Percentiles rank a stretch among this genome's conserved stretches.
These are phyloP conservation scores for Pisolithus microcarpus DNA, from an alignment of 768 basidiomycete species.

Conservation along the genomic window DNA sequence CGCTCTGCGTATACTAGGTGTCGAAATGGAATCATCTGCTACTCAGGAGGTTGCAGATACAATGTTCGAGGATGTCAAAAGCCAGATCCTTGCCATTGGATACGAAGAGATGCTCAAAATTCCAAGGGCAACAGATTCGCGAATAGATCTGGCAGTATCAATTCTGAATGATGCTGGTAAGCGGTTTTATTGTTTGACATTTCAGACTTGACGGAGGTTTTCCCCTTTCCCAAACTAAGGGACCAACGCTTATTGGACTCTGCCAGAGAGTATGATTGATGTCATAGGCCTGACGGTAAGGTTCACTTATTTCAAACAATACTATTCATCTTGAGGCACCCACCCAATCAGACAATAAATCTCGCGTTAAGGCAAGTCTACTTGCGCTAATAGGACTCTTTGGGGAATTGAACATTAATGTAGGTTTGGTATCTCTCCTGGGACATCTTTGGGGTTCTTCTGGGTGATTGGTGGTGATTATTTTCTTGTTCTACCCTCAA, in stretches of 20 bases:
- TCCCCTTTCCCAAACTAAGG: slow-evolving; percentile 28
- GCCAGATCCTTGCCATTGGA: slow-evolving; percentile 61
- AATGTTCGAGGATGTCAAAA: slow-evolving; percentile 67
- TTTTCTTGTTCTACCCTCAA: neutral
- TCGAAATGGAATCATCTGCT: slow-evolving; percentile 51
- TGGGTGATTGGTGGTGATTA: slow-evolving; percentile 56
- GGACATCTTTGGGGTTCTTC: slow-evolving; percentile 65
- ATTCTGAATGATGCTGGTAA: slow-evolving; percentile 64
- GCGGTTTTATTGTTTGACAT: slow-evolving; percentile 2
- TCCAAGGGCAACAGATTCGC: slow-evolving; percentile 52
- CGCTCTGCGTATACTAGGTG: slow-evolving; percentile 55
- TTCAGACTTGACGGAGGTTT: neutral
- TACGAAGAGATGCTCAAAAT: slow-evolving; percentile 61
- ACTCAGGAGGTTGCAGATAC: slow-evolving; percentile 47
- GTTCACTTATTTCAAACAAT: neutral
- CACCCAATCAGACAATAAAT: neutral
- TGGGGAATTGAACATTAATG: neutral
- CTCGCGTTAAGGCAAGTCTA: neutral
- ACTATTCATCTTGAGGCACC: neutral
- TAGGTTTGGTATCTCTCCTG: slow-evolving; percentile 63
- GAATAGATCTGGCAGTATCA: slow-evolving; percentile 55
- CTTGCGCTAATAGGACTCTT: neutral
- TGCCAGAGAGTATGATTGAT: slow-evolving; percentile 47
- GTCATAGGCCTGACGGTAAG: slow-evolving; percentile 61
- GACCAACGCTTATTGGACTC: slow-evolving; percentile 67